A percentile compares a stretch with the other conserved stretches of the same genome.
These are phyloP conservation scores for Tulasnella sp. DNA, from an alignment of 768 basidiomycete genomes.

Conservation along the genomic window DNA sequence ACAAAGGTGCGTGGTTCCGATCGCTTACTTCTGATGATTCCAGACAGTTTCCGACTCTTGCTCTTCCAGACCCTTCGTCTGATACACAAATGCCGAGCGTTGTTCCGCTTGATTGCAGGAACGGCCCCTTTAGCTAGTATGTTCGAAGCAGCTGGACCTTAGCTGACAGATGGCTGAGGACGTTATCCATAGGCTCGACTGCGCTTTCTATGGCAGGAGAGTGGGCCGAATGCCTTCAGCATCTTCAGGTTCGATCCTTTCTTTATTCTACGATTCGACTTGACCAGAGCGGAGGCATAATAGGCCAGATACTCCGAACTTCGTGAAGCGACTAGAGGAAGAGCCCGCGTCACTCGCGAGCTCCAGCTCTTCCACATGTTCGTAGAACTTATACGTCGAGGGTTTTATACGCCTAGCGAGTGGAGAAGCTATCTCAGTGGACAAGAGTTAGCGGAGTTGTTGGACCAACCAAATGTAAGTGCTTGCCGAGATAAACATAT, in stretches of 20 bases:
- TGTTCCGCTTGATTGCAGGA: neutral
- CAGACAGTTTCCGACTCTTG: neutral
- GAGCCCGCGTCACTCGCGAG: neutral
- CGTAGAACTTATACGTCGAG: neutral
- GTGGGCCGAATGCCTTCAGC: neutral
- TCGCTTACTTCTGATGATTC: neutral
- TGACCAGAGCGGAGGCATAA: neutral
- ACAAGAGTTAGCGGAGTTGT: neutral
- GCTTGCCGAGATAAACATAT: neutral
- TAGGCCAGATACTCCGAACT: neutral
- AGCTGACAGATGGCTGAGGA: neutral
- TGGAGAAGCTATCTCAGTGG: neutral
- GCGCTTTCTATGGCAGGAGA: neutral
- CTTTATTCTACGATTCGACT: too few relatives aligned
- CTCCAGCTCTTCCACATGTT: neutral
- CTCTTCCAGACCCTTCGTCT: neutral
- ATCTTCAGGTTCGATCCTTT: neutral
- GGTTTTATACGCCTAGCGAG: neutral
- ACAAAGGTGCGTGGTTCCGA: neutral
- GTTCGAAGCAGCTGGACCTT: neutral
- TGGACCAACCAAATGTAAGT: neutral
- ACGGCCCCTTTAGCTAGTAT: neutral
- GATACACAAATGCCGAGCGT: neutral
- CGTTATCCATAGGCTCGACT: neutral
- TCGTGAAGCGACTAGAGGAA: neutral